A percentile compares a stretch with the other conserved stretches of the same genome.
Evolutionary conservation across 148 eudicot species (phyloP).

Genomic region (Rhododendron vialii): DNA sequence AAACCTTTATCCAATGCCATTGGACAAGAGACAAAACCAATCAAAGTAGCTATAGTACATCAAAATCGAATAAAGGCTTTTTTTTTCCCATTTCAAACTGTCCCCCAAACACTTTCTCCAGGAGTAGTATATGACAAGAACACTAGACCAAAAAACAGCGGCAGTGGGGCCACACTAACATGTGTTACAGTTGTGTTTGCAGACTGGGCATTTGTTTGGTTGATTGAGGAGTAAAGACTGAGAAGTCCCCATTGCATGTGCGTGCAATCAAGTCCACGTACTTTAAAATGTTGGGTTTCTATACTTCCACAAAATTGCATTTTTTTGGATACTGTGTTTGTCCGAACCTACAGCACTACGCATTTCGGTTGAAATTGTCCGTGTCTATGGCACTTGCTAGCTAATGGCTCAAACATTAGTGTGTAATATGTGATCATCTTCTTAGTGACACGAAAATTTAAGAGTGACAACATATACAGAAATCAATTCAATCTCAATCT

Average conservation of each 20-base stretch:
- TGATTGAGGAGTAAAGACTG: neutral
- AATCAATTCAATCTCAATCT: too few species aligned
- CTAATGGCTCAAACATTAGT: too few species aligned
- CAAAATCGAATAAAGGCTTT: neutral
- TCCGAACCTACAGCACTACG: too few species aligned
- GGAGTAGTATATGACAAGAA: neutral
- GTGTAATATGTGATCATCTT: too few species aligned
- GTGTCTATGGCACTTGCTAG: too few species aligned
- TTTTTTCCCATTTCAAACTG: too few species aligned
- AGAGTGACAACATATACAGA: too few species aligned
- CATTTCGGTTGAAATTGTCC: too few species aligned
- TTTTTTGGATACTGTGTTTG: neutral
- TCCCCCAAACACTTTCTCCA: neutral
- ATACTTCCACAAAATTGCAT: neutral
- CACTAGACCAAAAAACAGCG: neutral
- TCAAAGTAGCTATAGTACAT: neutral
- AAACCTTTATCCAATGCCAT: neutral
- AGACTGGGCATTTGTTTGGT: neutral
- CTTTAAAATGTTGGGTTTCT: neutral
- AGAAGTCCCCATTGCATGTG: neutral
- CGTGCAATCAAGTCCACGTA: neutral
- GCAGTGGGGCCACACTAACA: neutral
- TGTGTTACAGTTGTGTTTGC: neutral
- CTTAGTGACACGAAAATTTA: too few species aligned
- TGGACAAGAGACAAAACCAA: neutral